A percentile compares a stretch with the other conserved stretches of the same genome.
These are phyloP conservation scores for Colletotrichum acutatum DNA, from an alignment of 2,329 filamentous ascomycete genomes.

Conservation along the genomic window DNA sequence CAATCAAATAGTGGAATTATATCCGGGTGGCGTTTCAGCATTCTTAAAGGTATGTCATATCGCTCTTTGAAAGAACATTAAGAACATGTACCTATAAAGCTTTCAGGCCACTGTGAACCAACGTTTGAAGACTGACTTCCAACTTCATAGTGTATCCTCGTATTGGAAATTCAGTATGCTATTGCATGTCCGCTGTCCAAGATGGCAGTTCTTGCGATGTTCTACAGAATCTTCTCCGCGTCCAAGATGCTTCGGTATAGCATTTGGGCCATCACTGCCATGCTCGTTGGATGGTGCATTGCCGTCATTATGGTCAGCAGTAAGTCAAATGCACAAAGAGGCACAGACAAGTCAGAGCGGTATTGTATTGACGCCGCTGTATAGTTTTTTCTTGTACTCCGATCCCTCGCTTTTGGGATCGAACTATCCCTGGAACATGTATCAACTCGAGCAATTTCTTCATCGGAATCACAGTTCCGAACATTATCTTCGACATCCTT, in stretches of 20 bases:
- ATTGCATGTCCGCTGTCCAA: constrained; percentile 6
- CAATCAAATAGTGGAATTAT: not conserved
- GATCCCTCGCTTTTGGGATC: not conserved
- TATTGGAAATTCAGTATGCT: constrained; percentile 1
- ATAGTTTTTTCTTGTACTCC: no score
- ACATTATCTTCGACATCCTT: not conserved
- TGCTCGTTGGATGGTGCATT: constrained; percentile 2
- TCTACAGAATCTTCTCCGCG: constrained; percentile 17
- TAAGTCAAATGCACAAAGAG: not conserved
- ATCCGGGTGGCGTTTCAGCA: not conserved
- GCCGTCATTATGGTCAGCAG: constrained; percentile 3
- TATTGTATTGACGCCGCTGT: no score
- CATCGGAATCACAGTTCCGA: not conserved
- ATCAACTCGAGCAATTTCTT: constrained; percentile 12
- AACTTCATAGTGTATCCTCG: not conserved
- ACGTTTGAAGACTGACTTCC: not conserved
- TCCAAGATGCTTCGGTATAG: not conserved
- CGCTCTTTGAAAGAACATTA: not conserved
- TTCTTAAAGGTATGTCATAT: constrained; percentile 4
- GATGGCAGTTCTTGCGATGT: constrained; percentile 10
- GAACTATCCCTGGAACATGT: not conserved
- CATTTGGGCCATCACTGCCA: not conserved
- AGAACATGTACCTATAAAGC: not conserved
- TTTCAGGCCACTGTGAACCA: not conserved
- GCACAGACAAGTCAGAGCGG: no score